Conservation (phyloP, 192 early-diverging fungal species). For the Backusella circina region DNA sequence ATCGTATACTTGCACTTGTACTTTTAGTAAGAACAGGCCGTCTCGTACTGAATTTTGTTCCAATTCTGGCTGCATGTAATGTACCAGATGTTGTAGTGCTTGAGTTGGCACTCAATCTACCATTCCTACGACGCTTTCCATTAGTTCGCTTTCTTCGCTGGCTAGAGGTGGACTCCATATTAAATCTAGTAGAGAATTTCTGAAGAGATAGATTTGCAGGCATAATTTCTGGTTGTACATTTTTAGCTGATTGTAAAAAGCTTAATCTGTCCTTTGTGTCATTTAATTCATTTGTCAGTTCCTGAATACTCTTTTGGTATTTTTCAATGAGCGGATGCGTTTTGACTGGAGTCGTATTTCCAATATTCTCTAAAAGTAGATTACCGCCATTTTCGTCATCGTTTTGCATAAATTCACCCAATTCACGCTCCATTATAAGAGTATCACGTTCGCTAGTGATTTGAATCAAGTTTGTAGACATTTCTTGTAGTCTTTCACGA, state of each 20-base stretch:
- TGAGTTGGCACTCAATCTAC: constrained; percentile 3
- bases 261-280: constrained; percentile 29
- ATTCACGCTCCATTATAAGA: constrained; percentile 44
- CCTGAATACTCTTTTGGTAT: constrained; percentile 28
- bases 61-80: constrained; percentile 4
- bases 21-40: background rate
- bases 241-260: background rate
- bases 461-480: constrained; percentile 35
- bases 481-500: constrained; percentile 44
- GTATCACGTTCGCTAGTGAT: constrained; percentile 50
- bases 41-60: background rate
- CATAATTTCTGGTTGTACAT: background rate
- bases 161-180: background rate
- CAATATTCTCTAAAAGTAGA: constrained; percentile 9
- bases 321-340: constrained; percentile 30
- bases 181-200: background rate
- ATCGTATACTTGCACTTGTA: background rate
- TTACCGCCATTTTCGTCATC: constrained; percentile 23
- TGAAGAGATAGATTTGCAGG: background rate
- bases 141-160: constrained; percentile 7
- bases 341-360: constrained; percentile 1
- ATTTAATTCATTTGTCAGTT: constrained; percentile 18
- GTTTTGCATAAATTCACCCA: constrained; percentile 25
- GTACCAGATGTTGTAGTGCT: constrained; percentile 7
- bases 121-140: background rate